Evolutionary conservation across 305 asterid genomes (phyloP), one percentile per base, ranked within the genome.

Genomic region (Fraxinus platypoda): DNA sequence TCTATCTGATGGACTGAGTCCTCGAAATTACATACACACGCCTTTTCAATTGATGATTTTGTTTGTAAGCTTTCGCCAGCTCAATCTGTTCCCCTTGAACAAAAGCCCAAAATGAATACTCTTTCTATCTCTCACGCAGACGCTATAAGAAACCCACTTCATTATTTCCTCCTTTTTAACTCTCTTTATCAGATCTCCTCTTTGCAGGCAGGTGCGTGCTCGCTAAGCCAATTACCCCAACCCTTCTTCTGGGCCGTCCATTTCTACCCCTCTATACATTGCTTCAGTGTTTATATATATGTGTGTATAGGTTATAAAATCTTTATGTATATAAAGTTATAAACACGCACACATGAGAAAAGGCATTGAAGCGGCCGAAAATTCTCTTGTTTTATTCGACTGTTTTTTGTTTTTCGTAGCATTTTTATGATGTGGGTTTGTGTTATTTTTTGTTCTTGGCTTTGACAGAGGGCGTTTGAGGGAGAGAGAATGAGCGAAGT

Each of bases 201-300:
- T 64, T 41, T 80, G 82, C 84, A 84, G 84, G 78, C 82, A 84
- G 87, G 78, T 81, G 82, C 80, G 87, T 84, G 87, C 84, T 81
- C 26, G 84, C 43, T 80, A 78, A 84, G 74, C 77, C 73, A 15
- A 33, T 80, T 75, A 57, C 28, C 26, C 66, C 66, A 57, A 57
- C 57, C 74, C 57, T 8, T 54, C 21, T 66, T 81, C 76, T 81
- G 72, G 83, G 78, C 77, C 70, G 37, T 46, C 43, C 33, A 11
- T 19, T 26, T 74, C 76, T 77, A 68, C 41, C 75, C 43, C 62
- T 49, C 79, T 70, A 6, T 6, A 17, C 76, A 33, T 70, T 70
- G 75, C 75, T 11, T 30, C 9, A 26, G 21, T 30, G 34, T 28
- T 6, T 25, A 28, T 68, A 13, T 70, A 0, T 68, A 6, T 70